Evolutionary conservation across 2,329 filamentous ascomycete species (phyloP), one percentile per base, ranked within the genome.

Genomic region (Cytospora piceae): DNA sequence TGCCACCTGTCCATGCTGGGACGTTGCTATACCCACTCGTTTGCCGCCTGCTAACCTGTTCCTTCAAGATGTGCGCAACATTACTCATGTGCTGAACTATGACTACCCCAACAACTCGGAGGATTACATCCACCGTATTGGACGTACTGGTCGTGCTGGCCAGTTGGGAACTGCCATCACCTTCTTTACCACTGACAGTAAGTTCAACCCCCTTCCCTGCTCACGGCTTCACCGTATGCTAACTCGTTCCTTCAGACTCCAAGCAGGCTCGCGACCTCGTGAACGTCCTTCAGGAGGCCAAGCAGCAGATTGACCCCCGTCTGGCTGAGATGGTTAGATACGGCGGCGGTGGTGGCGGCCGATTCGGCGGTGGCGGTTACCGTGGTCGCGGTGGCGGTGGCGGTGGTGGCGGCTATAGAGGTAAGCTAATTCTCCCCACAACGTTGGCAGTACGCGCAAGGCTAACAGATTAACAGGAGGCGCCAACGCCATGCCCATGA

Each of bases 61-160:
- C 83, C 79, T 83, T 76, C 77, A 97, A 98, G 95, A 99, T 91
- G 95, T 99, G 85, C 94, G 94, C 84, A 96, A 99, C 87, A 99
- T 99, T 85, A 98, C 95, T 82, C 95, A 99, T 84, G 95, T 99
- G 82, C 87, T 99, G 83, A 98, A 98, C 89, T 97, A 98, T 92
- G 95, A 98, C 80, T 98, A 98, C 82, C 94, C 94, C 80, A 98
- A 98, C 85, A 98, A 98, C 82, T 88, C 95, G 75, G 95, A 99
- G 83, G 94, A 98, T 77, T 98, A 98, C 76, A 96, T 98, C 73
- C 95, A 97, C 78, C 91, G 95, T 79, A 95, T 94, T 79, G 95
- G 95, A 75, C 91, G 95, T 82, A 98, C 95, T 74, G 94, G 95
- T 74, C 92, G 94, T 85, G 94, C 95, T 77, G 95, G 95, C 82